These are phyloP conservation scores for Fereydounia khargensis DNA, from an alignment of 1,284 basidiomycete species.

Conservation along the genomic window DNA sequence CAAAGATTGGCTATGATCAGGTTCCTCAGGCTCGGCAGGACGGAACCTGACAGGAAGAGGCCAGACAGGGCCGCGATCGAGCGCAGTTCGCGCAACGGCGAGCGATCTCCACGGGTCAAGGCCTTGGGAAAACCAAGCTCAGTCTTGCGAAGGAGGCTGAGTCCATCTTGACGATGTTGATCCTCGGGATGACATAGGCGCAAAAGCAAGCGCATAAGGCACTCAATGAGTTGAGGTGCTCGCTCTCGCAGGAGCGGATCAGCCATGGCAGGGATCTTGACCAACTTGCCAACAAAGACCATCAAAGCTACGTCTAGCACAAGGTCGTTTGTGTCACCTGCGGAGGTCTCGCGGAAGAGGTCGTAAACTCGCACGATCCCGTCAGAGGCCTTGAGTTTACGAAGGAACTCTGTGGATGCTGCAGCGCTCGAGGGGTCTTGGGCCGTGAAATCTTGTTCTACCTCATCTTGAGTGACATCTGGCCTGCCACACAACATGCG, in stretches of 20 bases:
- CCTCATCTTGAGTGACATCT: neutral
- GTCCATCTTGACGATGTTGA: constrained; percentile 20
- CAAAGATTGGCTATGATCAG: constrained; percentile 20
- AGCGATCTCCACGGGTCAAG: constrained; percentile 10
- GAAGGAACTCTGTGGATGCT: constrained; percentile 27
- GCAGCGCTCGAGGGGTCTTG: constrained; percentile 16
- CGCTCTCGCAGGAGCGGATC: constrained; percentile 20
- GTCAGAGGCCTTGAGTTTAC: constrained; percentile 34
- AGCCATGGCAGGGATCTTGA: constrained; percentile 8
- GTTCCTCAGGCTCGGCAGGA: constrained; percentile 22
- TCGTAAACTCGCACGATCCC: constrained; percentile 19
- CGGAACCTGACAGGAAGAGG: constrained; percentile 12
- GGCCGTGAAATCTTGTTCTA: neutral
- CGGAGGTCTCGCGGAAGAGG: constrained; percentile 17
- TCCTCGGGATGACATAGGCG: neutral
- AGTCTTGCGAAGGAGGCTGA: constrained; percentile 16
- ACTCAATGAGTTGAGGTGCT: constrained; percentile 5
- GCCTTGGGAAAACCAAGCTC: constrained; percentile 18
- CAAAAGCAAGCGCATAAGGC: constrained; percentile 5
- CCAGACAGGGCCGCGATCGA: constrained; percentile 18
- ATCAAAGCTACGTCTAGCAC: constrained; percentile 23
- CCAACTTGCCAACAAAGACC: constrained; percentile 22
- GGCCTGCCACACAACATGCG: constrained; percentile 28
- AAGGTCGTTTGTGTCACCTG: constrained; percentile 25
- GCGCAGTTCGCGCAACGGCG: constrained; percentile 17